These are phyloP conservation scores for Cryphonectria parasitica DNA, from an alignment of 2,329 filamentous ascomycete genomes.

Conservation along the genomic window DNA sequence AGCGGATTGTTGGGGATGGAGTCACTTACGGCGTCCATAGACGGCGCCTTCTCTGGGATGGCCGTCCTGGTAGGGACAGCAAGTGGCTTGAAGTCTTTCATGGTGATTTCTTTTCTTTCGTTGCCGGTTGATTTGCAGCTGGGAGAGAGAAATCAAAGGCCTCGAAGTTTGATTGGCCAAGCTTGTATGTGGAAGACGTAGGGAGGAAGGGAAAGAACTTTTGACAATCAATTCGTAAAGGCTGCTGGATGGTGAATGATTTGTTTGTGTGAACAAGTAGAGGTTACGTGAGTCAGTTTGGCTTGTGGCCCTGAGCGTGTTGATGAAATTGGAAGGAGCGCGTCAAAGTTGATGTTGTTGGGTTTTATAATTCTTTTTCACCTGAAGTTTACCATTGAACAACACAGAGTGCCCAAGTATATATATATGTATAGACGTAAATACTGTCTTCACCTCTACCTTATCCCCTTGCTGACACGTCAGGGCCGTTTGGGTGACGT, in stretches of 20 bases:
- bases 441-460: not conserved
- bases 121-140: no score
- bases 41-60: not conserved
- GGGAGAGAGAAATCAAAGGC: no score
- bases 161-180: not conserved
- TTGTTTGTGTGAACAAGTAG: not conserved
- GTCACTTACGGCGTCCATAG: not conserved
- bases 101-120: not conserved
- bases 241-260: not conserved
- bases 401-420: not conserved
- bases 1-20: not conserved
- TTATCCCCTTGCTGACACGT: not conserved
- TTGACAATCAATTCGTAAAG: not conserved
- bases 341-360: not conserved
- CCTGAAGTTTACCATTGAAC: not conserved
- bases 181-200: not conserved
- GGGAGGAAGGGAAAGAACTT: not conserved
- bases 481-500: not conserved
- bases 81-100: slow-evolving; percentile 24
- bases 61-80: slow-evolving; percentile 14
- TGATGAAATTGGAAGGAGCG: not conserved
- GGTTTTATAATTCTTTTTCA: no score
- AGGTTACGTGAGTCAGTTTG: not conserved
- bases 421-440: not conserved
- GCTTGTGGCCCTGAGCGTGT: no score